Conservation (phyloP, 2,329 filamentous ascomycete species). For the Amesomyces nigricolor region DNA sequence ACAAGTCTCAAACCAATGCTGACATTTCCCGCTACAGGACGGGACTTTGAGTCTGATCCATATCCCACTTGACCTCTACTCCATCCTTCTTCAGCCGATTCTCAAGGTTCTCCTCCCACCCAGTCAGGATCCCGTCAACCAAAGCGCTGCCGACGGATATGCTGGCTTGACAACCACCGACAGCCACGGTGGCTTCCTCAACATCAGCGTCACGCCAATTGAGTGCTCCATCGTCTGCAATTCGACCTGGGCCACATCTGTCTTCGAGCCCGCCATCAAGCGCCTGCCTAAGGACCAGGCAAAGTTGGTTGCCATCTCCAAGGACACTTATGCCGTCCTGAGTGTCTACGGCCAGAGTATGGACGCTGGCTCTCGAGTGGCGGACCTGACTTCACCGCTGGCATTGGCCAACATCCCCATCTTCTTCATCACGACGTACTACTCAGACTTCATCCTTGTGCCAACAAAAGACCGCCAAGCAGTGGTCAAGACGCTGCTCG, state of each 20-base stretch:
- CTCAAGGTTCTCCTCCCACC: constrained; percentile 75
- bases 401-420: constrained; percentile 91
- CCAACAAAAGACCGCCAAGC: constrained; percentile 67
- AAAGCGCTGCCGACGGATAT: background rate
- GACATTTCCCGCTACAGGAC: constrained; percentile 51
- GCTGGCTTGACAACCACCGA: constrained; percentile 11
- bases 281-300: constrained; percentile 51
- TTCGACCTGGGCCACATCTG: constrained; percentile 61
- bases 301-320: constrained; percentile 63
- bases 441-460: constrained; percentile 93
- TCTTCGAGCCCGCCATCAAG: constrained; percentile 69
- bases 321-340: constrained; percentile 80
- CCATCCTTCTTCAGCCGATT: constrained; percentile 77
- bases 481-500: constrained; percentile 71
- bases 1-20: background rate
- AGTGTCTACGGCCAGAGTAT: constrained; percentile 86
- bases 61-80: constrained; percentile 74
- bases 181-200: constrained; percentile 66
- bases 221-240: constrained; percentile 93
- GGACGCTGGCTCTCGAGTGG: constrained; percentile 83
- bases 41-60: constrained; percentile 84
- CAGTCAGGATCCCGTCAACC: constrained; percentile 33
- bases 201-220: constrained; percentile 85
- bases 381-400: constrained; percentile 85
- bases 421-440: constrained; percentile 98